Percentiles rank a stretch among this genome's conserved stretches.
These are phyloP conservation scores for Saccharomyces pastorianus DNA, from an alignment of 1,139 yeast genomes.

Conservation along the genomic window DNA sequence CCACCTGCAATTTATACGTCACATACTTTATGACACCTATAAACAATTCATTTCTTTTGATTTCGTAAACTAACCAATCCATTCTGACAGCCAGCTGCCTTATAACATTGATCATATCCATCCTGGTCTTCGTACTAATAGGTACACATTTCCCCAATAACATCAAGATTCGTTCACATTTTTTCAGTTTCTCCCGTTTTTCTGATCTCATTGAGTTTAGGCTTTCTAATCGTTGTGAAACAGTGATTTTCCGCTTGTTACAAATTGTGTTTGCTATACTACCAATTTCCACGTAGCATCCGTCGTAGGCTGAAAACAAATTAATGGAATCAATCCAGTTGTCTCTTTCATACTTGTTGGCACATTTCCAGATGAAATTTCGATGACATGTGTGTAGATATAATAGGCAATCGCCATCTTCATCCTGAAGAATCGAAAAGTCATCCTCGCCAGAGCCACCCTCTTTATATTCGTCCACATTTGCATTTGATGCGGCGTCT, in stretches of 20 bases:
- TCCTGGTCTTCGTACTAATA: constrained; percentile 43
- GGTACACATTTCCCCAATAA: constrained; percentile 46
- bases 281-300: constrained; percentile 29
- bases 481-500: not conserved
- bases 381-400: constrained; percentile 31
- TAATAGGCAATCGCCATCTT: constrained; percentile 9
- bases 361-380: constrained; percentile 25
- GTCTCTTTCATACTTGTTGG: constrained; percentile 35
- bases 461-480: not conserved
- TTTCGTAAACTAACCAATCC: constrained; percentile 49
- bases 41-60: constrained; percentile 39
- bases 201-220: constrained; percentile 31
- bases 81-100: constrained; percentile 42
- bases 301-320: constrained; percentile 44
- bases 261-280: constrained; percentile 24
- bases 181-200: constrained; percentile 33
- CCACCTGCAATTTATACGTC: not conserved
- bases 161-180: constrained; percentile 33
- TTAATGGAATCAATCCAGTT: constrained; percentile 55
- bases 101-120: constrained; percentile 38
- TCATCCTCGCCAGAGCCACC: not conserved
- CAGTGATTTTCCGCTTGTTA: constrained; percentile 19
- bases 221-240: constrained; percentile 29
- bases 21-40: constrained; percentile 34
- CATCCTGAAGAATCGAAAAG: not conserved